Evolutionary conservation across 306 rosid species (phyloP).

Genomic region (Psophocarpus tetragonolobus): DNA sequence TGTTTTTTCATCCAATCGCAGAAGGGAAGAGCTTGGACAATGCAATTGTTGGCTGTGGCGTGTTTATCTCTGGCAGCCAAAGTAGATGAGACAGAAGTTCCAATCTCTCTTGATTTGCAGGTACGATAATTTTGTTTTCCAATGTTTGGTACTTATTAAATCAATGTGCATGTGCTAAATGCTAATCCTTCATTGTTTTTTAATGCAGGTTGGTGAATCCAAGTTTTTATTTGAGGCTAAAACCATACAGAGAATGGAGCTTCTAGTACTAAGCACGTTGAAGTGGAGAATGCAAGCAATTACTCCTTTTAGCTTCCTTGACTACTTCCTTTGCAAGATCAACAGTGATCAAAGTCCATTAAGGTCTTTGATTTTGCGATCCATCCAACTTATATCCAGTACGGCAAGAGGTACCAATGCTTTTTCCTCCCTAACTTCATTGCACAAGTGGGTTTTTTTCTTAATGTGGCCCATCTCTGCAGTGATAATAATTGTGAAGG

Average conservation of each 20-base stretch:
- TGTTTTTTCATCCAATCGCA: slow-evolving; percentile 30
- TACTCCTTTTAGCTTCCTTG: slow-evolving; percentile 86
- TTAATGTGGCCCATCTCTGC: slow-evolving; percentile 24
- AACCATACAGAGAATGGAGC: slow-evolving; percentile 95
- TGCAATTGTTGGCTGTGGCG: slow-evolving; percentile 90
- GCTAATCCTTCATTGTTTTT: slow-evolving; percentile 1
- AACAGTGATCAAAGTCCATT: slow-evolving; percentile 49
- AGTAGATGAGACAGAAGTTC: slow-evolving; percentile 83
- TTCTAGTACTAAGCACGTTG: slow-evolving; percentile 79
- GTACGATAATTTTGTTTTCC: slow-evolving; percentile 33
- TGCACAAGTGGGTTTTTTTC: slow-evolving; percentile 17
- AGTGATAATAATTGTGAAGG: slow-evolving; percentile 16
- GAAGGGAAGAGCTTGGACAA: slow-evolving; percentile 87
- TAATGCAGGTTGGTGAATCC: slow-evolving; percentile 70
- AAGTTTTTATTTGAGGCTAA: slow-evolving; percentile 82
- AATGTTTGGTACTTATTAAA: background rate
- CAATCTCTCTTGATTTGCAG: slow-evolving; percentile 78
- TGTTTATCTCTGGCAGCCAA: slow-evolving; percentile 92
- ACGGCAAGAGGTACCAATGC: slow-evolving; percentile 52
- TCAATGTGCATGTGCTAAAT: slow-evolving; percentile 34
- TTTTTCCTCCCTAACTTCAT: background rate
- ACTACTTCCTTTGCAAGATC: slow-evolving; percentile 72
- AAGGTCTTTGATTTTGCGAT: slow-evolving; percentile 45
- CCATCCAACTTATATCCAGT: slow-evolving; percentile 60
- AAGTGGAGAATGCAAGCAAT: slow-evolving; percentile 93